Evolutionary conservation across 2,329 filamentous ascomycete species (phyloP), one percentile per base, ranked within the genome.

Genomic region (Niveomyces coronatus): DNA sequence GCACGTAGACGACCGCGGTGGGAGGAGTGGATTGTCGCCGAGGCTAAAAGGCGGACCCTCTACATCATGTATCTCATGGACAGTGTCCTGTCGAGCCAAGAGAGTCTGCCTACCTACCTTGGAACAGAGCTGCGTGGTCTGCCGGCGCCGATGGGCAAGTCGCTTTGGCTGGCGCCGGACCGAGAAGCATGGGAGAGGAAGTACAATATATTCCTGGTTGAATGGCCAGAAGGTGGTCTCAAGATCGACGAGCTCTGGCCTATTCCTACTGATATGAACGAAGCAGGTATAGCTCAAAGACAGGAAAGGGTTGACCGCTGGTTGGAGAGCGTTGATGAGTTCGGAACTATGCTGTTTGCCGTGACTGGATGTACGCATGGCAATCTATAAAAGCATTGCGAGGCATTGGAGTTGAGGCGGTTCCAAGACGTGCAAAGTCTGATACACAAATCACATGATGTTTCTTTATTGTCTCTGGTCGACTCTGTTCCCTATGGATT

Each of bases 41-140:
- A 71, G 30, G 60, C 71, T 0, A 76, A 73, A 43, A 58, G 71
- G 3, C 60, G 73, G 4, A 64, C 67, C 0, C 42, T 76, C 0
- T 72, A 62, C 41, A 57, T 60, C 0, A 68, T 73, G 61, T 75
- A 74, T 39, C 51, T 76, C 3, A 65, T 76, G 30, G 68, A 70
- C 41, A 71, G 62, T 29, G 49, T 71, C 0, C 61, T 73, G 6
- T 61, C 62, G 2, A 48, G 60, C 0, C 54, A 63, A 8, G 57
- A 69, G 5, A 56, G 57, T 0, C 45, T 69, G 0, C 63, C 67
- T 0, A 67, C 62, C 0, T 74, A 66, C 34, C 49, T 74, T 0
- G 70, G 64, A 1, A 63, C 57, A 0, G 72, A 76, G 45, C 50
- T 76, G 11, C 50, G 46, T 2, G 63, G 61, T 0, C 44, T 74